Evolutionary conservation across 176 grass and related monocot species (phyloP).

Genomic region (Guadua angustifolia): DNA sequence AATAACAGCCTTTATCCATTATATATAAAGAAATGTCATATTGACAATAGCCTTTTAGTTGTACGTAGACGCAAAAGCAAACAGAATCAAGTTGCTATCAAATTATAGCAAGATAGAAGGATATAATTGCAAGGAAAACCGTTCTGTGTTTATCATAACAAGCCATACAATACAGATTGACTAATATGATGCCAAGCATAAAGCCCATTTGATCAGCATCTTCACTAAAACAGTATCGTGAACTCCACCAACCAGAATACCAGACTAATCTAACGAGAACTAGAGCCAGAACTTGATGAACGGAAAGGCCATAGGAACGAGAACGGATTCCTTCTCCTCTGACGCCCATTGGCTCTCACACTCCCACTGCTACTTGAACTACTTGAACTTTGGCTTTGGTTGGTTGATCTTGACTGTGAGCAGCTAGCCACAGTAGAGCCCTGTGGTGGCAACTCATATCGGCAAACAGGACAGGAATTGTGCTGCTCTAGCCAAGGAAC

Average conservation of each 20-base stretch:
- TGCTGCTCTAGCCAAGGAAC: conserved; percentile 95
- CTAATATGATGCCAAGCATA: conserved; percentile 32
- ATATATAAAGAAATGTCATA: neutral
- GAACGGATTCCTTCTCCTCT: conserved; percentile 69
- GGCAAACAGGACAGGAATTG: conserved; percentile 92
- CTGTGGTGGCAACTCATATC: conserved; percentile 72
- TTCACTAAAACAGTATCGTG: conserved; percentile 45
- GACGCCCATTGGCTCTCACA: conserved; percentile 52
- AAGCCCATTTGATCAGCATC: conserved; percentile 36
- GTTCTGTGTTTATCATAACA: conserved; percentile 38
- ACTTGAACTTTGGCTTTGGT: conserved; percentile 57
- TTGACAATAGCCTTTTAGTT: neutral
- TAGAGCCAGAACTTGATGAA: conserved; percentile 72
- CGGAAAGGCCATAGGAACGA: conserved; percentile 86
- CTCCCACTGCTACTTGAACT: conserved; percentile 60
- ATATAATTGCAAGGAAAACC: conserved; percentile 47
- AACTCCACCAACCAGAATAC: conserved; percentile 41
- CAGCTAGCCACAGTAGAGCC: conserved; percentile 53
- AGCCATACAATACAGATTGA: conserved; percentile 46
- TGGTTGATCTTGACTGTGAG: conserved; percentile 59
- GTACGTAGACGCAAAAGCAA: conserved; percentile 30
- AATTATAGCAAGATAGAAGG: conserved; percentile 21
- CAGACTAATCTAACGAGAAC: conserved; percentile 61
- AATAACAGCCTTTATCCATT: neutral
- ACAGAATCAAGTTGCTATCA: conserved; percentile 28